phyloP scores from a whole-genome alignment of 495 filamentous ascomycete genomes.

The Bathelium albidoporum region DNA sequence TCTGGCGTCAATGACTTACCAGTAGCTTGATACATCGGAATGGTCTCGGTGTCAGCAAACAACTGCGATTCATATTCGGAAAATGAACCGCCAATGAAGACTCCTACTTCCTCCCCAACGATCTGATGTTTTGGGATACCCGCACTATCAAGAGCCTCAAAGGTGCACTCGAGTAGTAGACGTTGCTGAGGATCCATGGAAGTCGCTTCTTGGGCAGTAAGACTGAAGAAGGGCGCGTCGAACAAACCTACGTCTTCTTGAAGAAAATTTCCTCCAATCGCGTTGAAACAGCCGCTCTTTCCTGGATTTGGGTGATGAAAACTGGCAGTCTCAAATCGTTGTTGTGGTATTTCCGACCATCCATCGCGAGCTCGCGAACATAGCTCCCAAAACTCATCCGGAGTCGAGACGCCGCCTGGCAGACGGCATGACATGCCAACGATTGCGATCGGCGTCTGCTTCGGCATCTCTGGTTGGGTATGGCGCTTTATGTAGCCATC shows the following conservation, averaged over 20 bases:
- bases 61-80: neutral
- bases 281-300: neutral
- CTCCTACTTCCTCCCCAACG: neutral
- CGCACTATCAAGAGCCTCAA: slow-evolving; percentile 8
- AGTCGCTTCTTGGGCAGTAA: slow-evolving; percentile 5
- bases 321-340: slow-evolving; percentile 22
- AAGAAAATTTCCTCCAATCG: slow-evolving; percentile 3
- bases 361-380: neutral
- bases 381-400: neutral
- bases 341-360: neutral
- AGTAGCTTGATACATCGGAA: neutral
- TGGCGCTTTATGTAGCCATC: slow-evolving; percentile 34
- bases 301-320: slow-evolving; percentile 20
- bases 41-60: neutral
- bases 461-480: slow-evolving; percentile 5
- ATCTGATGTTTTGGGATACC: neutral
- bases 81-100: slow-evolving; percentile 12
- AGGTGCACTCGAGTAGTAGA: slow-evolving; percentile 6
- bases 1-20: neutral
- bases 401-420: neutral
- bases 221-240: slow-evolving; percentile 11
- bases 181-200: slow-evolving; percentile 14
- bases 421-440: neutral
- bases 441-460: neutral
- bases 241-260: slow-evolving; percentile 6